A percentile compares a stretch with the other conserved stretches of the same genome.
Evolutionary conservation across 2,329 filamentous ascomycete genomes (phyloP).

Genomic region (Blastomyces percursus): DNA sequence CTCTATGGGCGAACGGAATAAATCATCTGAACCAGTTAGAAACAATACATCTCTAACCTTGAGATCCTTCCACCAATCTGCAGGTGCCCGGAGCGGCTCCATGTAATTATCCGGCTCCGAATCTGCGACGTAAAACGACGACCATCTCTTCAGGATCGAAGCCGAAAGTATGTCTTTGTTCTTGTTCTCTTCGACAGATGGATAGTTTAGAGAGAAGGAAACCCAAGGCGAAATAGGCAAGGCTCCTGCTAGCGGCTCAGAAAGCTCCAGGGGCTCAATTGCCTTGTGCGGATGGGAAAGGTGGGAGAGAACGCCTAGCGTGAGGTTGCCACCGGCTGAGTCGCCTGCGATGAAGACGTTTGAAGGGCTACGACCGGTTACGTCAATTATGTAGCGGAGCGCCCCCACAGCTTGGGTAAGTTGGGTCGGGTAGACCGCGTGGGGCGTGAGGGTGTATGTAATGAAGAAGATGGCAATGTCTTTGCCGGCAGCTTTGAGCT

Average conservation of each 20-base stretch:
- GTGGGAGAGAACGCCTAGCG: constrained; percentile 30
- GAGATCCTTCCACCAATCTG: constrained; percentile 45
- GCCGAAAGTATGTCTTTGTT: constrained; percentile 42
- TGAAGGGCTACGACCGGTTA: constrained; percentile 24
- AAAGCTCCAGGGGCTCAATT: constrained; percentile 34
- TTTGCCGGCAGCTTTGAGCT: constrained; percentile 34
- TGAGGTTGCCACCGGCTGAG: constrained; percentile 36
- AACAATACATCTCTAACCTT: constrained; percentile 42
- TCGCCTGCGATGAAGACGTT: constrained; percentile 35
- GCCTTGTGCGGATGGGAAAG: constrained; percentile 46
- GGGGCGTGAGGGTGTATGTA: constrained; percentile 48
- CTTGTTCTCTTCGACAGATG: constrained; percentile 36
- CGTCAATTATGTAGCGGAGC: constrained; percentile 29
- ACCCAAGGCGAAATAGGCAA: constrained; percentile 51
- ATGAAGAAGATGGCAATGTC: constrained; percentile 42
- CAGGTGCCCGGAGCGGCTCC: constrained; percentile 40
- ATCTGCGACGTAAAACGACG: constrained; percentile 37
- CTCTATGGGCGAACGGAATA: constrained; percentile 46
- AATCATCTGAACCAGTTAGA: constrained; percentile 45
- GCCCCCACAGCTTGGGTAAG: constrained; percentile 32
- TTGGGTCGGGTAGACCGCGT: constrained; percentile 35
- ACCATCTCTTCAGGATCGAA: constrained; percentile 36
- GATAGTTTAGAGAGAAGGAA: constrained; percentile 38
- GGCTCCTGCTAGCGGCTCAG: constrained; percentile 38
- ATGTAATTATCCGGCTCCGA: constrained; percentile 41